Conservation (phyloP, 202 grass and related monocot species). For the Hordeum pubiflorum region DNA sequence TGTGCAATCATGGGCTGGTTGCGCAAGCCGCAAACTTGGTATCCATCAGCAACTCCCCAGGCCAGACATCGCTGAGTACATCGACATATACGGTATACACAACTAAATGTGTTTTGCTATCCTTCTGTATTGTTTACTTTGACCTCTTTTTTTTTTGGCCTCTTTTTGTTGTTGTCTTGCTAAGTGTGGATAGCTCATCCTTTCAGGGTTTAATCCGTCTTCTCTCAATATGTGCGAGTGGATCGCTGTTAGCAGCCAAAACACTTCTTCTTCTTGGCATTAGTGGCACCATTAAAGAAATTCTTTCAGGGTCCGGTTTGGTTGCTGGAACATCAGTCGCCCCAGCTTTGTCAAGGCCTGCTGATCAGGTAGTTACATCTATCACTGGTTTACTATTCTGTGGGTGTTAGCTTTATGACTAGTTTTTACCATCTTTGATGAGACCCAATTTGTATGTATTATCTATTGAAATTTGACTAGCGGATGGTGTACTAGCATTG, state of each 20-base stretch:
- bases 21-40: slow-evolving; percentile 45
- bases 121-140: neutral
- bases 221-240: slow-evolving; percentile 54
- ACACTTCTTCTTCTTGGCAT: slow-evolving; percentile 47
- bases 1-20: slow-evolving; percentile 58
- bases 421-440: neutral
- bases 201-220: slow-evolving; percentile 60
- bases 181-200: neutral
- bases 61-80: slow-evolving; percentile 45
- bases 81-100: slow-evolving; percentile 52
- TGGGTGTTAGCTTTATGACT: neutral
- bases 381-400: neutral
- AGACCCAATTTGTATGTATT: neutral
- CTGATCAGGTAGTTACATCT: slow-evolving; percentile 53
- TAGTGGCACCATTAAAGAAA: slow-evolving; percentile 57
- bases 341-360: slow-evolving; percentile 66
- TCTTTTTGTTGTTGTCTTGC: neutral
- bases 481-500: neutral
- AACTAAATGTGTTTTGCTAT: neutral
- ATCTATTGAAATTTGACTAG: neutral
- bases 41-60: slow-evolving; percentile 40
- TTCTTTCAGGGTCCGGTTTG: slow-evolving; percentile 44
- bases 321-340: slow-evolving; percentile 34
- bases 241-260: slow-evolving; percentile 53
- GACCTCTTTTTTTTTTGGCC: neutral